Evolutionary conservation across 495 filamentous ascomycete species (phyloP).

Genomic region (Aspergillus cristatus): DNA sequence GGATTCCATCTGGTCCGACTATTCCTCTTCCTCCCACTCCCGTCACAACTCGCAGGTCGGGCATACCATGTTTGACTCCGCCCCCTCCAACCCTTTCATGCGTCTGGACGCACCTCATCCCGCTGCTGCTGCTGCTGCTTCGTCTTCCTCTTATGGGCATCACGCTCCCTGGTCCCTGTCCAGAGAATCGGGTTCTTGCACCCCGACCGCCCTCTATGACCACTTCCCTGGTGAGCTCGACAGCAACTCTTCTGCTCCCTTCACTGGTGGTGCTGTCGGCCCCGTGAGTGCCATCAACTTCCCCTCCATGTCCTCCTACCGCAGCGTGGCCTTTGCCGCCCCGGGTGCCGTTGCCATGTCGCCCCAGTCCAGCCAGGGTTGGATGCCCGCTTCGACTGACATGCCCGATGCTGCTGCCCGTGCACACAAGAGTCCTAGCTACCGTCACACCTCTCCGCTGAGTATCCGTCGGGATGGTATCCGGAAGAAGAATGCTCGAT

Average conservation of each 20-base stretch:
- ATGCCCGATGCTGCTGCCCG: slow-evolving; percentile 51
- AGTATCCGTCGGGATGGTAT: slow-evolving; percentile 75
- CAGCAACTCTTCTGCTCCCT: slow-evolving; percentile 44
- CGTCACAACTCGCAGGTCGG: slow-evolving; percentile 29
- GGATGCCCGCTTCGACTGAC: slow-evolving; percentile 50
- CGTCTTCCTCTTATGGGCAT: slow-evolving; percentile 32
- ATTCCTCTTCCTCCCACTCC: slow-evolving; percentile 36
- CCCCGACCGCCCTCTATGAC: slow-evolving; percentile 51
- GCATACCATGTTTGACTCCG: slow-evolving; percentile 27
- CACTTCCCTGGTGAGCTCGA: slow-evolving; percentile 56
- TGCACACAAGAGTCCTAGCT: slow-evolving; percentile 68
- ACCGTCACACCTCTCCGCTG: slow-evolving; percentile 72
- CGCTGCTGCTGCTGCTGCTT: slow-evolving; percentile 2
- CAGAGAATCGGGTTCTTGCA: slow-evolving; percentile 48
- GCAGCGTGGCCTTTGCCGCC: slow-evolving; percentile 30
- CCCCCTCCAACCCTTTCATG: slow-evolving; percentile 44
- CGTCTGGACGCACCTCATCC: slow-evolving; percentile 46
- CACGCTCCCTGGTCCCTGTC: slow-evolving; percentile 39
- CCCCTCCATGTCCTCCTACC: slow-evolving; percentile 33
- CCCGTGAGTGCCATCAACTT: slow-evolving; percentile 38
- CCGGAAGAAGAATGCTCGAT: slow-evolving; percentile 98
- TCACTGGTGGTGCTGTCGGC: slow-evolving; percentile 42
- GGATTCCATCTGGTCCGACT: slow-evolving; percentile 67
- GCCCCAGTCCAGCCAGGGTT: slow-evolving; percentile 53
- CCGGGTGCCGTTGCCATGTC: slow-evolving; percentile 45